Evolutionary conservation across 495 filamentous ascomycete genomes (phyloP), one percentile per base, ranked within the genome.

Genomic region (Rhizodiscina lignyota): DNA sequence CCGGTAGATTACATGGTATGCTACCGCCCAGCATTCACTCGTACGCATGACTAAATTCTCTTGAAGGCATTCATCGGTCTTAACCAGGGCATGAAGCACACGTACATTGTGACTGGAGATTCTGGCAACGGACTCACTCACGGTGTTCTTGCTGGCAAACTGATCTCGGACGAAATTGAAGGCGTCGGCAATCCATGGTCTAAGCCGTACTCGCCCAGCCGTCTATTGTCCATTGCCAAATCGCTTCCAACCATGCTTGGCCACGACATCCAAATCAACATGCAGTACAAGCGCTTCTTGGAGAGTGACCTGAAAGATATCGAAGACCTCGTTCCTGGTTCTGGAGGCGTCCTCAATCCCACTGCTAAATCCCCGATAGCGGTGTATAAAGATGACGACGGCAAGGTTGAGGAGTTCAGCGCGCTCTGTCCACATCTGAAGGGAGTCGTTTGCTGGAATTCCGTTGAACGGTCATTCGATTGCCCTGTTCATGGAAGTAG

Each of bases 111-210:
- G 5, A 74, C 68, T 0, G 68, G 70, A 0, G 70, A 72, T 38
- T 69, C 62, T 4, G 69, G 70, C n/a, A 66, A 72, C 39, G 67
- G 70, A 0, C 51, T 74, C 21, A 74, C 68, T 17, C 66, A 72
- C 21, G 66, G 64, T 16, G 61, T 68, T 1, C 35, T 74, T 18
- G 68, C 68, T 0, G 61, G 67, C 2, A 52, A 48, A 30, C 39
- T 74, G 33, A 61, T 74, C 28, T 60, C 68, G 0, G 67, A 74
- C 37, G 55, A 67, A 42, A 68, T 75, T 24, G 53, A 58, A 16
- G 66, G 58, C 6, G 43, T 51, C 4, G 28, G 50, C 15, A 70
- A 73, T 21, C 21, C 48, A 1, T 74, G 70, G 70, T 50, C 47
- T 1, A 37, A 36, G 5, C 44, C 72, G 8, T 74, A 72, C 51